These are phyloP conservation scores for Arctostaphylos glauca DNA, from an alignment of 148 eudicot genomes.

Conservation along the genomic window DNA sequence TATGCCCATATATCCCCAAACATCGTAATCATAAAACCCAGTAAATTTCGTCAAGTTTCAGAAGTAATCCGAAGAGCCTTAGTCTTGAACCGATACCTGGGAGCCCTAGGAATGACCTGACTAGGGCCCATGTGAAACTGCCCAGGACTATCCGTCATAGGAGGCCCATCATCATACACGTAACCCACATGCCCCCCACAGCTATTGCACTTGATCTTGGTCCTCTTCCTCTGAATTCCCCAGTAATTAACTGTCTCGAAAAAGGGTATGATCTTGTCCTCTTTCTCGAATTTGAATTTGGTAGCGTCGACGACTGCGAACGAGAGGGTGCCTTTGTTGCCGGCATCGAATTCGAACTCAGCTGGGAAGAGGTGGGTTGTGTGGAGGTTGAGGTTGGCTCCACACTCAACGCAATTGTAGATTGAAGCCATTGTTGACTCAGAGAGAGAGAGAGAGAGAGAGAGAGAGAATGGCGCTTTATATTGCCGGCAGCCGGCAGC, in stretches of 20 bases:
- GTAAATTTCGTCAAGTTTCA: slow-evolving; percentile 28
- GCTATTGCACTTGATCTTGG: slow-evolving; percentile 53
- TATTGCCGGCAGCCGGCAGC: too few relatives aligned
- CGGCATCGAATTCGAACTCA: slow-evolving; percentile 86
- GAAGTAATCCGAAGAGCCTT: slow-evolving; percentile 47
- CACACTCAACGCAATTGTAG: slow-evolving; percentile 71
- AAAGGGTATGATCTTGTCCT: slow-evolving; percentile 74
- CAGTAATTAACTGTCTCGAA: slow-evolving; percentile 81
- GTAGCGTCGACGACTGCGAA: slow-evolving; percentile 59
- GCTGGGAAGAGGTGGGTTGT: slow-evolving; percentile 57
- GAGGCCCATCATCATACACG: slow-evolving; percentile 82
- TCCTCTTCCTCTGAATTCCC: slow-evolving; percentile 81
- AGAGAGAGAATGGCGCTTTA: too few relatives aligned
- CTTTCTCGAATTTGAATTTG: slow-evolving; percentile 52
- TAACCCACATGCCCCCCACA: slow-evolving; percentile 57
- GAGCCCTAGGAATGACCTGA: slow-evolving; percentile 68
- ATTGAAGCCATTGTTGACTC: slow-evolving; percentile 48
- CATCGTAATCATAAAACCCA: neutral
- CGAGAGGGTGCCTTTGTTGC: slow-evolving; percentile 76
- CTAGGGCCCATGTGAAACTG: slow-evolving; percentile 80
- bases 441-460: neutral
- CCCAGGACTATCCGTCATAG: slow-evolving; percentile 44
- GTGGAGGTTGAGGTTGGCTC: slow-evolving; percentile 54
- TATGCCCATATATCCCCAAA: neutral
- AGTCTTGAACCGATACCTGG: slow-evolving; percentile 71